Evolutionary conservation across 345 rosid genomes (phyloP), one percentile per base, ranked within the genome.

Genomic region (Ailanthus altissimus): DNA sequence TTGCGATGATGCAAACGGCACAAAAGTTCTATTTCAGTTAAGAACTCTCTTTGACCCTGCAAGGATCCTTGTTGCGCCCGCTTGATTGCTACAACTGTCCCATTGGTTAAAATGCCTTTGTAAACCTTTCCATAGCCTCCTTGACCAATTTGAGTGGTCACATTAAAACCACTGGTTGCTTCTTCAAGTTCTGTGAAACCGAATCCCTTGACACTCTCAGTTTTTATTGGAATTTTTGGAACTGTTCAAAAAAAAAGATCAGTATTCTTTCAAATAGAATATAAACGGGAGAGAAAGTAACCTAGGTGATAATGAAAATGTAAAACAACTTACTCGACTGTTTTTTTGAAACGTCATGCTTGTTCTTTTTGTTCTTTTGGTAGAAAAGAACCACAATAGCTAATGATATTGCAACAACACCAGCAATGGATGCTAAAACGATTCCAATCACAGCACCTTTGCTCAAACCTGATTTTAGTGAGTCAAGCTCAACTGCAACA

Each of bases 101-200:
- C 87, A 74, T 85, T 74, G 68, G 79, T 79, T 75, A 89, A 82
- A 81, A 79, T 75, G 15, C 90, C 89, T 85, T 57, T 87, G 76
- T 89, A 89, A 51, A 89, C 92, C 42, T 81, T 87, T 23, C 90
- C 90, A 67, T 87, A 87, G 15, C 92, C 92, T 49, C 92, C 92
- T 67, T 80, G 75, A 18, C 90, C 92, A 36, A 89, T 69, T 74
- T 81, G 86, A 20, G 77, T 65, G 1, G 53, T 45, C 53, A 28
- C 76, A 42, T 65, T 67, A 75, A 87, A 89, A 21, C 85, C 78
- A 13, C n/a, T 70, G 51, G 89, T 85, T 25, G 89, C 90, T 68
- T 67, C 73, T 50, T 80, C 85, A 50, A 87, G 88, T 77, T 85
- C 88, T 42, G 2, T 26, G 73, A 89, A 85, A 54, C 43, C 78